Evolutionary conservation across 805 yeast species (phyloP).

Genomic region (Wickerhamiella azyma): DNA sequence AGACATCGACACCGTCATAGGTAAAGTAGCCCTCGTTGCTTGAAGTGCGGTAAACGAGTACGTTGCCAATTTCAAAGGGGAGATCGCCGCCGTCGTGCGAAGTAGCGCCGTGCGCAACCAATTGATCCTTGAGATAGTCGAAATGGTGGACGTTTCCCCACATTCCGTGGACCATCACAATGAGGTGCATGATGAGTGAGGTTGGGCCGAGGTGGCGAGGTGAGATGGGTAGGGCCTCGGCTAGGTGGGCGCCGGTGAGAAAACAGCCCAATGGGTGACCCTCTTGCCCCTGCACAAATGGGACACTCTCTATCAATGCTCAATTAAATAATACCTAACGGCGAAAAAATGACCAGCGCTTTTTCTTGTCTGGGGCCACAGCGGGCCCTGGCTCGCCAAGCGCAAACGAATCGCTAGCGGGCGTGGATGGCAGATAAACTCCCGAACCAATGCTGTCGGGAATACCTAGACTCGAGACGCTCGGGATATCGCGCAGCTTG

Average conservation of each 20-base stretch:
- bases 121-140: constrained; percentile 40
- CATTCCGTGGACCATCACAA: constrained; percentile 25
- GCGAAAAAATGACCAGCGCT: not conserved
- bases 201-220: not conserved
- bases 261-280: too few relatives aligned
- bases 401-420: not conserved
- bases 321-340: not conserved
- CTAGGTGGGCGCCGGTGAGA: too few relatives aligned
- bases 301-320: not conserved
- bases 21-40: constrained; percentile 63
- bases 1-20: constrained; percentile 76
- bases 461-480: constrained; percentile 15
- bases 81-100: constrained; percentile 12
- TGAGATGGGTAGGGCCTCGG: not conserved
- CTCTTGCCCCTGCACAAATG: too few relatives aligned
- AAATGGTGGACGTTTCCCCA: constrained; percentile 72
- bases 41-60: constrained; percentile 38
- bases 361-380: not conserved
- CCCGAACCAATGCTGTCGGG: constrained; percentile 4
- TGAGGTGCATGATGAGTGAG: constrained; percentile 12
- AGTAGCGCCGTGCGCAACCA: constrained; percentile 26
- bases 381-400: constrained; percentile 8
- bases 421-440: not conserved
- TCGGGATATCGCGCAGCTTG: constrained; percentile 4
- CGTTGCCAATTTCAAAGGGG: constrained; percentile 8